Base-by-base conservation (phyloP, 441 rosid genomes). In the Pelargonium citronellum region DNA sequence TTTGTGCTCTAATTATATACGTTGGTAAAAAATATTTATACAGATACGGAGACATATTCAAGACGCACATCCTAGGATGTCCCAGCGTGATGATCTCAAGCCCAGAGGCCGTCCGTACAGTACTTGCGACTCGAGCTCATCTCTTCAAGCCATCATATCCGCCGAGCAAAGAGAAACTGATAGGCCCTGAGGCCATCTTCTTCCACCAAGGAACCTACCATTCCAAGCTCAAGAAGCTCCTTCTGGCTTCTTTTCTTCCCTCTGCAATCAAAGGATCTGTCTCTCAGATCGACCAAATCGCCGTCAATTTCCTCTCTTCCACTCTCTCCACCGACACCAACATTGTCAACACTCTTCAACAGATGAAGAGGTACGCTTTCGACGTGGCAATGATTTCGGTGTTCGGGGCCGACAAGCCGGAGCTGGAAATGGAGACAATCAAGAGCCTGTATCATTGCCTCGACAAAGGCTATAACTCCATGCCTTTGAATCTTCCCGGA, bases 311-410 rank as follows among this genome's bases (percentile, higher is more conserved):
- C 44, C 87, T 91, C 16, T 49, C 57, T 4, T 86, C 89, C 3
- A 17, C 86, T 22, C 68, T 79, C 39, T 34, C 77, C 6, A 0
- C 6, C 37, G 6, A 30, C 37, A 3, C 37, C 37, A 30, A 3
- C 63, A 69, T 84, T 67, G 77, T 91, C 66, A 93, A 93, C 78
- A 87, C 93, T 67, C 78, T 89, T 44, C 86, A 89, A 53, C 83
- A 88, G 77, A 89, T 93, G 98, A 91, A 91, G 79, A 84, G 72
- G 98, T 93, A 87, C 81, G 96, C 98, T 70, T 89, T 89, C 71
- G 93, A 91, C 67, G 98, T 91, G 84, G 97, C 97, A 76, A 84
- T 91, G 78, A 81, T 83, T 13, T 87, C 91, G 67, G 89, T 83
- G 16, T 86, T 91, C 37, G 98, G 98, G 5, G 7, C 1, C 58